Conservation (phyloP, 257 asterid species). For the Solanum lycopersicoides region DNA sequence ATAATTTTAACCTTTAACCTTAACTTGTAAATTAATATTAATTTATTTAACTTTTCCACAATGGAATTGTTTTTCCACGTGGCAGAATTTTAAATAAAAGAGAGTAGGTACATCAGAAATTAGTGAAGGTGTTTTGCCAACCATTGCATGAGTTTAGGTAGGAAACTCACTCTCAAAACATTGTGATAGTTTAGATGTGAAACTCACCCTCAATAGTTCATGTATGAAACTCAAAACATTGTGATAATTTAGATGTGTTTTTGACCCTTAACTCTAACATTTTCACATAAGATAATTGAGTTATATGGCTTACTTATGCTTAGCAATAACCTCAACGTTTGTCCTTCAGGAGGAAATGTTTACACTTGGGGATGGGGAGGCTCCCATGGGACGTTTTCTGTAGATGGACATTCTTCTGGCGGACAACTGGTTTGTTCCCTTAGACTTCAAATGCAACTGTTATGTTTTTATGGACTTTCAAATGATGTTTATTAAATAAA, state of each 20-base stretch:
- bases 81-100: background rate
- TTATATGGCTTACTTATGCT: constrained; percentile 3
- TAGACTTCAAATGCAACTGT: background rate
- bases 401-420: constrained; percentile 89
- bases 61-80: background rate
- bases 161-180: background rate
- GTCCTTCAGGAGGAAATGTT: constrained; percentile 46
- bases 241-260: background rate
- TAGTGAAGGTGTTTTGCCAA: background rate
- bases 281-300: background rate
- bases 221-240: background rate
- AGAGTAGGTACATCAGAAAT: background rate
- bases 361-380: constrained; percentile 99
- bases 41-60: background rate
- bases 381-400: constrained; percentile 82
- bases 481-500: background rate
- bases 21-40: background rate
- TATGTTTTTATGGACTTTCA: background rate
- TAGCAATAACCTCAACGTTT: background rate
- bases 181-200: background rate
- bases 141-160: background rate
- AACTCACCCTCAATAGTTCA: background rate
- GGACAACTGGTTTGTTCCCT: constrained; percentile 76
- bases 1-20: background rate
- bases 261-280: background rate